These are phyloP conservation scores for Chrysoporthe puriensis DNA, from an alignment of 2,329 filamentous ascomycete genomes.

Conservation along the genomic window DNA sequence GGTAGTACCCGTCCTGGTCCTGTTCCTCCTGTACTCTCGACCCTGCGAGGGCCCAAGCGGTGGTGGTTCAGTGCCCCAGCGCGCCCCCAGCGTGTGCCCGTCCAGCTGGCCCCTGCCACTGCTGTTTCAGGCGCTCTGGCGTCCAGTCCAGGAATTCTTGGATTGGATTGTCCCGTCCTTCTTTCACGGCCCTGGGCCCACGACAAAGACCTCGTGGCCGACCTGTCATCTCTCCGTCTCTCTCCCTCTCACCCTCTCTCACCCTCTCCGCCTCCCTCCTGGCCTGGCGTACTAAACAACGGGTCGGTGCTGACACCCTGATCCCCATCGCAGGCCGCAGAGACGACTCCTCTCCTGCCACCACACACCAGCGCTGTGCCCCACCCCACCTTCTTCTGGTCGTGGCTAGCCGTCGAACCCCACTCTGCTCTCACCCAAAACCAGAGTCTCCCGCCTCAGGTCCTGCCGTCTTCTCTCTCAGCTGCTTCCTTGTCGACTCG, in stretches of 20 bases:
- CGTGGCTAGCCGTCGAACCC: conserved; percentile 9
- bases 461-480: conserved; percentile 7
- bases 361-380: conserved; percentile 12
- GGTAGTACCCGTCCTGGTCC: too few species aligned
- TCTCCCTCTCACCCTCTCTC: not conserved
- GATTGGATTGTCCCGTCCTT: not conserved
- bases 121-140: conserved; percentile 11
- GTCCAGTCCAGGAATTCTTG: not conserved
- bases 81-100: not conserved
- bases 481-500: conserved; percentile 5
- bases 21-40: not conserved
- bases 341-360: conserved; percentile 6
- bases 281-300: not conserved
- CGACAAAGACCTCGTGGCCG: not conserved
- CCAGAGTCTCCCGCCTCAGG: not conserved
- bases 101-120: conserved; percentile 11
- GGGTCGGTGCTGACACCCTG: not conserved
- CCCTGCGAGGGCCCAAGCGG: conserved; percentile 9
- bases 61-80: conserved; percentile 1
- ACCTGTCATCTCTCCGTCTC: not conserved
- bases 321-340: not conserved
- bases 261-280: not conserved
- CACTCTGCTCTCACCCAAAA: conserved; percentile 7
- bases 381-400: conserved; percentile 19
- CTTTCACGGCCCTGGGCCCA: not conserved